Evolutionary conservation across 2,329 filamentous ascomycete species (phyloP).

Genomic region (Keithomyces neogunnii): DNA sequence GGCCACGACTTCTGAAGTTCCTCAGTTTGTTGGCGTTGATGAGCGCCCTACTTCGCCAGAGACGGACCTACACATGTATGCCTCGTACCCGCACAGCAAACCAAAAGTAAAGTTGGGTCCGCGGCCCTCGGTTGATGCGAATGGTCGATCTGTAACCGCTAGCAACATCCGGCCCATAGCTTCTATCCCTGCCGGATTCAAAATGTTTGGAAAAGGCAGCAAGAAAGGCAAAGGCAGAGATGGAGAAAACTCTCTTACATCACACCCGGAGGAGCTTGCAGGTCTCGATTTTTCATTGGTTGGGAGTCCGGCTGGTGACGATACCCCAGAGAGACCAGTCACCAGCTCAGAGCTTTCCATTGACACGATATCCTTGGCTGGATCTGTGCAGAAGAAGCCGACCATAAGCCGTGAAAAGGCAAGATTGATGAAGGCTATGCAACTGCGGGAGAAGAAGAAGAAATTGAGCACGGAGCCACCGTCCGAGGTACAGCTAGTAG

Average conservation of each 20-base stretch:
- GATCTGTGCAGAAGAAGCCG: slow-evolving; percentile 35
- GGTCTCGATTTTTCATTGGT: slow-evolving; percentile 26
- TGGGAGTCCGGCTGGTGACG: slow-evolving; percentile 10
- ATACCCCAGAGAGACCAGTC: slow-evolving; percentile 22
- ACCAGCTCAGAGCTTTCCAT: slow-evolving; percentile 38
- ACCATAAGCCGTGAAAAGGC: slow-evolving; percentile 81
- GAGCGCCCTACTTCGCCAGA: slow-evolving; percentile 40
- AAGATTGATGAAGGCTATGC: slow-evolving; percentile 86
- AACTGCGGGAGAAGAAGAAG: slow-evolving; percentile 76
- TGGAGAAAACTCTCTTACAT: slow-evolving; percentile 11
- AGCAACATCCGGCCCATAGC: slow-evolving; percentile 64
- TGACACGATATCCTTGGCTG: slow-evolving; percentile 27
- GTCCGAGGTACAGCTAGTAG: neutral
- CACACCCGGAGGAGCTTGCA: slow-evolving; percentile 27
- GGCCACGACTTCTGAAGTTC: slow-evolving; percentile 39
- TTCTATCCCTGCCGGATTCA: slow-evolving; percentile 72
- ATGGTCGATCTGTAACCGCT: slow-evolving; percentile 52
- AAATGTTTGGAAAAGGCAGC: slow-evolving; percentile 52
- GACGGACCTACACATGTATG: slow-evolving; percentile 36
- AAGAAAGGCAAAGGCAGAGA: slow-evolving; percentile 35
- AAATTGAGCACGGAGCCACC: slow-evolving; percentile 17
- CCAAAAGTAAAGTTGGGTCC: slow-evolving; percentile 87
- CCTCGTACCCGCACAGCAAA: slow-evolving; percentile 44
- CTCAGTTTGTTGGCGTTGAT: slow-evolving; percentile 41
- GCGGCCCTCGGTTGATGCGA: slow-evolving; percentile 63